Conservation (phyloP, 2,329 filamentous ascomycete genomes). For the Fusarium brevicatenulatum region DNA sequence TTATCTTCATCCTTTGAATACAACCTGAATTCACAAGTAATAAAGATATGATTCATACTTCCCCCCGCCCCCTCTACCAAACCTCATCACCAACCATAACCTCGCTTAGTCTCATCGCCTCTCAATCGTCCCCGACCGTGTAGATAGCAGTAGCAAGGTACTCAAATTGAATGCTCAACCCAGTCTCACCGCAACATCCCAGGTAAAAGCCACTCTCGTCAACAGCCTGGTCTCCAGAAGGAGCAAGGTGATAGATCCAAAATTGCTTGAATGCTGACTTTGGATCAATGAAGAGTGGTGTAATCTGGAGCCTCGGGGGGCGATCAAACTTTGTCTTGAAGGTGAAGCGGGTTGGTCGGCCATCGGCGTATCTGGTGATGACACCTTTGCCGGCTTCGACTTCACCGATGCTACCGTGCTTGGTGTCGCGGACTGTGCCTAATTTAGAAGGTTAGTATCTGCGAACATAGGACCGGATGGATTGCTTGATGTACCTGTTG, state of each 20-base stretch:
- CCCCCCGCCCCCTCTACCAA: fast-evolving
- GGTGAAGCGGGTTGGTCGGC: not conserved
- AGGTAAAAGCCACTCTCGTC: not conserved
- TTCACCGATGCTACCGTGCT: not conserved
- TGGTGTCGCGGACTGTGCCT: not conserved
- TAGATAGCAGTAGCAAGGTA: not conserved
- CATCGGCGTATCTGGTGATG: not conserved
- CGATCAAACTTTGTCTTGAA: constrained; percentile 4
- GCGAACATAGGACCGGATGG: fast-evolving
- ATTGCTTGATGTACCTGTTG: fast-evolving
- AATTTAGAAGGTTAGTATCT: fast-evolving
- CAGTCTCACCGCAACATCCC: not conserved
- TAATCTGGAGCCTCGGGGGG: not conserved
- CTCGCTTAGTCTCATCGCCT: fast-evolving
- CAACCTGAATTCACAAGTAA: too few relatives aligned
- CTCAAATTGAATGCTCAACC: not conserved
- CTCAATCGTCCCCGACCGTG: not conserved
- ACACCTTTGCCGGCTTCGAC: not conserved
- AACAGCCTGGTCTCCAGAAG: not conserved
- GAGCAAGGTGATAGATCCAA: not conserved
- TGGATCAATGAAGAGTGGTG: not conserved
- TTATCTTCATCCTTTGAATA: too few relatives aligned
- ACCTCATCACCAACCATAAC: not conserved
- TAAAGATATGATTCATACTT: not conserved
- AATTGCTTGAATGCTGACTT: not conserved